Evolutionary conservation across 2,329 filamentous ascomycete genomes (phyloP).

Genomic region (Thielaviopsis ethacetica): DNA sequence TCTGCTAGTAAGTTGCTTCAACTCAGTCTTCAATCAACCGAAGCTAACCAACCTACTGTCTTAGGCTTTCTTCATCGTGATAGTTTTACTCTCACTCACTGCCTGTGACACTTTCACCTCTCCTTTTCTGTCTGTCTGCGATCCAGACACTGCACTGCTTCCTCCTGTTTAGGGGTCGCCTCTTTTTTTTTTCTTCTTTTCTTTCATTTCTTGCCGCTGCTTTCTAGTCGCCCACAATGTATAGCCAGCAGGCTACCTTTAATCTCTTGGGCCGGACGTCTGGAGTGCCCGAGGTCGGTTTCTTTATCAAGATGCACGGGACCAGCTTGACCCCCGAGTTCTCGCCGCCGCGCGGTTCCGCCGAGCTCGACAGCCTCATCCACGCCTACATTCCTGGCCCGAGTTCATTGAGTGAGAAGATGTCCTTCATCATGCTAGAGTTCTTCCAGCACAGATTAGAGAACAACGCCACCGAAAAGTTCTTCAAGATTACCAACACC

Average conservation of each 20-base stretch:
- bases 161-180: neutral
- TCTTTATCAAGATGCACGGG: slow-evolving; percentile 39
- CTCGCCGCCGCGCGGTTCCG: slow-evolving; percentile 45
- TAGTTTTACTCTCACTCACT: neutral
- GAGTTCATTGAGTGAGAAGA: slow-evolving; percentile 40
- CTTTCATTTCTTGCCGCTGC: neutral
- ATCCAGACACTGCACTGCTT: neutral
- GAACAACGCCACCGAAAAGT: slow-evolving; percentile 44
- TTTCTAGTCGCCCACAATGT: neutral
- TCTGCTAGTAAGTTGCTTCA: neutral
- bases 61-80: neutral
- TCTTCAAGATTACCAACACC: slow-evolving; percentile 32
- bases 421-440: slow-evolving; percentile 39
- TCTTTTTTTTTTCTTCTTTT: neutral
- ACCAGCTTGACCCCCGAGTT: slow-evolving; percentile 45
- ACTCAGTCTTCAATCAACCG: neutral
- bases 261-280: slow-evolving; percentile 16
- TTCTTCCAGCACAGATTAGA: slow-evolving; percentile 37
- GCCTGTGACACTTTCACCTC: neutral
- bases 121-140: neutral
- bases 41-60: neutral
- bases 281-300: slow-evolving; percentile 25
- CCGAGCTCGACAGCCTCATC: slow-evolving; percentile 45
- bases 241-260: slow-evolving; percentile 8
- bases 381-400: slow-evolving; percentile 39